Evolutionary conservation across 2,329 filamentous ascomycete species (phyloP).

Genomic region (Penicillium thymicola): DNA sequence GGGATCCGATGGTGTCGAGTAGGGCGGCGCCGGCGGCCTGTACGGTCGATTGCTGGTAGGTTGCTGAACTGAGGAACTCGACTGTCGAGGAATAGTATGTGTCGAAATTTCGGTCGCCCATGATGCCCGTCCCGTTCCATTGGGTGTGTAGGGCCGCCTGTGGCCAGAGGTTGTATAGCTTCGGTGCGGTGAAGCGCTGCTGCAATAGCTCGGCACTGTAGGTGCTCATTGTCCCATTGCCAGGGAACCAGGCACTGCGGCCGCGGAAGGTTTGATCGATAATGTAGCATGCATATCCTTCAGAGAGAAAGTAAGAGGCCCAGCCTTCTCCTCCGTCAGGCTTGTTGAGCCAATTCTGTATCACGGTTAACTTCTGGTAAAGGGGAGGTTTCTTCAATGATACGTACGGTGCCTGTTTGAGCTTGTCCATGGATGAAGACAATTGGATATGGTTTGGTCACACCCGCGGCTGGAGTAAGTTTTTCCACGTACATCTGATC

Average conservation of each 20-base stretch:
- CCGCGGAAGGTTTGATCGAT: constrained; percentile 41
- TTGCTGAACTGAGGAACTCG: constrained; percentile 12
- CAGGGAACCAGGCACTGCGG: constrained; percentile 27
- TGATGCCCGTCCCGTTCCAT: constrained; percentile 34
- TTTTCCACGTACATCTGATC: constrained; percentile 39
- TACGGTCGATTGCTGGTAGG: constrained; percentile 29
- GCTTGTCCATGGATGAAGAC: constrained; percentile 32
- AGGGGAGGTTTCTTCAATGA: neutral
- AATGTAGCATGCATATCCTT: constrained; percentile 49
- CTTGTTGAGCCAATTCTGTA: constrained; percentile 46
- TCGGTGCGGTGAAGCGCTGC: constrained; percentile 33
- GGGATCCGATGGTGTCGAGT: constrained; percentile 43
- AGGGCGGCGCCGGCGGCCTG: constrained; percentile 43
- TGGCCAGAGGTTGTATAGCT: constrained; percentile 40
- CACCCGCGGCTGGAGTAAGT: constrained; percentile 23
- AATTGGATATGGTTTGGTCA: constrained; percentile 27
- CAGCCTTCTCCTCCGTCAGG: constrained; percentile 49
- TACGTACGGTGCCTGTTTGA: constrained; percentile 33
- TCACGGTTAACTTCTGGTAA: constrained; percentile 1
- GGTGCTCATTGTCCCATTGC: constrained; percentile 16
- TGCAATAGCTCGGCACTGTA: constrained; percentile 27
- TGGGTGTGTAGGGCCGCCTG: constrained; percentile 45
- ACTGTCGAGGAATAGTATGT: constrained; percentile 44
- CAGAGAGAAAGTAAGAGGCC: constrained; percentile 47
- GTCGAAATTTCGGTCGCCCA: constrained; percentile 50